Evolutionary conservation across 805 yeast genomes (phyloP), one percentile per base, ranked within the genome.

Genomic region (Zygotorulaspora florentina): DNA sequence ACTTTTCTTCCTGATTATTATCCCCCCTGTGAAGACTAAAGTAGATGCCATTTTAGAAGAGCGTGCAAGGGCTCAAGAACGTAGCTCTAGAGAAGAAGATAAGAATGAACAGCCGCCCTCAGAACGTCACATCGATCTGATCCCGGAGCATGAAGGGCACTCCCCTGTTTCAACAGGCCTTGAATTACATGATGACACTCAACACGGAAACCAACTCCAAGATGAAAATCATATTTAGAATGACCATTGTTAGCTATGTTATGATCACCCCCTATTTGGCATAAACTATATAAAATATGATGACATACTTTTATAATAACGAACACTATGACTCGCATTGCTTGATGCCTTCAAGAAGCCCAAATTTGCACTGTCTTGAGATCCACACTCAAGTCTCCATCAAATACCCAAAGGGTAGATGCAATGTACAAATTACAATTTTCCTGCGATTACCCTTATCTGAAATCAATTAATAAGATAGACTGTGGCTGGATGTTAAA

Each of bases 1-100:
- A 4, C 53, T 61, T 9, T 62, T 58, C 39, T 25, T 58, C 13
- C 27, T 59, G 4, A 41, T 60, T 15, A 40, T 61, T 10, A 8
- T 59, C 2, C 67, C 67, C 15, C 47, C 44, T 9, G 37, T 50
- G 8, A 48, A 48, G 25, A 43, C 36, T 30, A 43, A 46, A 17
- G 51, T 52, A n/a, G 57, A 55, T 25, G 36, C 37, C 23, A 50
- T 50, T 23, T 23, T 51, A 10, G 50, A 46, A 23, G 48, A 48
- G 5, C 47, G 54, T 16, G 45, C 47, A 17, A 36, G 42, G 20
- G 41, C 36, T 33, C 26, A 34, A 30, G 42, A 44, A 18, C 44
- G 40, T 23, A 35, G 30, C 30, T 26, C 48, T 16, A 34, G 23
- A 13, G 46, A 38, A 28, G 44, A 45, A 30, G 41, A 29, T 16